These are phyloP conservation scores for Termitomyces sp. DNA, from an alignment of 768 basidiomycete genomes.

Conservation along the genomic window DNA sequence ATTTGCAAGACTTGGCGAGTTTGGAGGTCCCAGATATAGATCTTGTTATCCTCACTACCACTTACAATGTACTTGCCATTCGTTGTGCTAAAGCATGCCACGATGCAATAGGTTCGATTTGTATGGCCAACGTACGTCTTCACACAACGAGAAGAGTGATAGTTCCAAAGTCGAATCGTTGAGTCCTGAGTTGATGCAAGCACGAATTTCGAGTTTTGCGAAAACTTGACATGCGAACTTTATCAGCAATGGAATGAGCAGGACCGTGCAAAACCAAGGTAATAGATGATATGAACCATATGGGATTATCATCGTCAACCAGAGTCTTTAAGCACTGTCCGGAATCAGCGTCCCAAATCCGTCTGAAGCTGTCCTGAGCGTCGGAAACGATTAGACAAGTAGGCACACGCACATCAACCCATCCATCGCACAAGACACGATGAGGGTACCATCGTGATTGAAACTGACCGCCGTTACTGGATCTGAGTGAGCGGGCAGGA, in stretches of 20 bases:
- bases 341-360: constrained; percentile 95
- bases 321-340: constrained; percentile 97
- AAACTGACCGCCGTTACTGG: constrained; percentile 93
- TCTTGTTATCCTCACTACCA: constrained; percentile 86
- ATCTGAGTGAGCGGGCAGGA: constrained; percentile 94
- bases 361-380: constrained; percentile 42
- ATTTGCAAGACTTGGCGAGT: constrained; percentile 69
- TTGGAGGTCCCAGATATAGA: constrained; percentile 90
- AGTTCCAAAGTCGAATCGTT: constrained; percentile 92
- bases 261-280: neutral
- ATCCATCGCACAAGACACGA: constrained; percentile 95
- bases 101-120: constrained; percentile 81
- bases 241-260: constrained; percentile 6
- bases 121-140: constrained; percentile 89
- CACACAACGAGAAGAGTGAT: constrained; percentile 82
- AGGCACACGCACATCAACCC: constrained; percentile 81
- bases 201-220: constrained; percentile 87
- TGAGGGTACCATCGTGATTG: constrained; percentile 91
- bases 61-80: constrained; percentile 70
- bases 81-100: constrained; percentile 58
- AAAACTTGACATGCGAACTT: constrained; percentile 86
- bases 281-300: constrained; percentile 49
- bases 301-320: constrained; percentile 94
- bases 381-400: constrained; percentile 2
- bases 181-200: constrained; percentile 93